Conservation (phyloP, 257 asterid genomes). For the Mentha longifolia region DNA sequence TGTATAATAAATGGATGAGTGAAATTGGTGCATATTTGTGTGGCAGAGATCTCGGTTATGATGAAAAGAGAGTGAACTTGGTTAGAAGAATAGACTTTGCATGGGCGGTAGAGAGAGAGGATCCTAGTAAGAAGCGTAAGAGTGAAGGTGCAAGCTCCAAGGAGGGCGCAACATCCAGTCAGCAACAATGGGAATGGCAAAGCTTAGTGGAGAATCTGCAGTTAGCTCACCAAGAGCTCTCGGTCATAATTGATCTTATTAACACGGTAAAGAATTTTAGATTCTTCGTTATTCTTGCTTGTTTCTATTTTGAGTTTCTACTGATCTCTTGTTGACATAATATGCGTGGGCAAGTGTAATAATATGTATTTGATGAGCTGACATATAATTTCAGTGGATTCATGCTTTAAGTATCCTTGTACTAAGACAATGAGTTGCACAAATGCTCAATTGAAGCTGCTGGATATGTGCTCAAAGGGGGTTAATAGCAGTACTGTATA, state of each 20-base stretch:
- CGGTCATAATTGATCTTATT: constrained; percentile 91
- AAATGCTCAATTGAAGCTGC: background rate
- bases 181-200: constrained; percentile 89
- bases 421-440: background rate
- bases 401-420: constrained; percentile 19
- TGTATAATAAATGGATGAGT: constrained; percentile 15
- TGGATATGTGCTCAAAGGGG: background rate
- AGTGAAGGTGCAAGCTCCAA: constrained; percentile 49
- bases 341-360: constrained; percentile 4
- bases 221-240: constrained; percentile 95
- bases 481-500: constrained; percentile 13
- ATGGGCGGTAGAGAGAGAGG: constrained; percentile 95
- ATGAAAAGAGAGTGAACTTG: constrained; percentile 73
- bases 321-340: constrained; percentile 8
- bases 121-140: constrained; percentile 86
- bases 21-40: constrained; percentile 24
- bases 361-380: background rate
- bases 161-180: constrained; percentile 50
- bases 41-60: constrained; percentile 80
- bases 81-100: constrained; percentile 89
- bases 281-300: constrained; percentile 14
- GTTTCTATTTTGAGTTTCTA: constrained; percentile 5
- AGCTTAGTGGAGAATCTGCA: constrained; percentile 86
- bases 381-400: constrained; percentile 9
- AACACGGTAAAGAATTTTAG: constrained; percentile 58